These are phyloP conservation scores for Marchantia polymorpha DNA, from an alignment of 225 moss, liverwort and hornwort species.

Conservation along the genomic window DNA sequence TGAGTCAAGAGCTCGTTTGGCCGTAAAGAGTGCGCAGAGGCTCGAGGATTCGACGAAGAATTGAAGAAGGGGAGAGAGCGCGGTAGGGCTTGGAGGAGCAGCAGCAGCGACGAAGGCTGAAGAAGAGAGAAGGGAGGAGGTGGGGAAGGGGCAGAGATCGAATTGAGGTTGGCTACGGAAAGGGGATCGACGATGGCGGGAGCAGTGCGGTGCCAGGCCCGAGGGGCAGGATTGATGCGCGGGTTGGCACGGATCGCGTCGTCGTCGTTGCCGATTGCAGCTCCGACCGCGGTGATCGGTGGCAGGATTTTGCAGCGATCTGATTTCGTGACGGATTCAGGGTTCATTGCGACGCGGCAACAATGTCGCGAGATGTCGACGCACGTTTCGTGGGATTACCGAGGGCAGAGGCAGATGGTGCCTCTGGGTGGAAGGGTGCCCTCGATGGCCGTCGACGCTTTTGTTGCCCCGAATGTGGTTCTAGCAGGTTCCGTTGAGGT, in stretches of 20 bases:
- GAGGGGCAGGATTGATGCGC: constrained; percentile 16
- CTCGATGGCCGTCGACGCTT: constrained; percentile 80
- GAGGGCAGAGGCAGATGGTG: constrained; percentile 75
- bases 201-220: constrained; percentile 20
- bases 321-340: background rate
- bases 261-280: background rate
- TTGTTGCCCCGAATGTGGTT: constrained; percentile 76
- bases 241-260: constrained; percentile 16
- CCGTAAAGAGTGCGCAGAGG: background rate
- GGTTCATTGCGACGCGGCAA: background rate
- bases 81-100: background rate
- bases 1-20: no score
- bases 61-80: background rate
- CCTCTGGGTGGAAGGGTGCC: constrained; percentile 66
- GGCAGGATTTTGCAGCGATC: background rate
- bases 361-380: constrained; percentile 29
- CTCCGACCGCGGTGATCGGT: background rate
- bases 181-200: constrained; percentile 26
- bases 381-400: constrained; percentile 66
- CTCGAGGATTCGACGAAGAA: background rate
- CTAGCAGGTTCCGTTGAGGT: constrained; percentile 78
- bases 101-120: background rate
- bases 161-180: no score
- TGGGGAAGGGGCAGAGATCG: background rate
- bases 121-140: background rate